Percentiles rank a stretch among this genome's conserved stretches.
Conservation (phyloP, 768 basidiomycete species). For the Myochromella boudieri region DNA sequence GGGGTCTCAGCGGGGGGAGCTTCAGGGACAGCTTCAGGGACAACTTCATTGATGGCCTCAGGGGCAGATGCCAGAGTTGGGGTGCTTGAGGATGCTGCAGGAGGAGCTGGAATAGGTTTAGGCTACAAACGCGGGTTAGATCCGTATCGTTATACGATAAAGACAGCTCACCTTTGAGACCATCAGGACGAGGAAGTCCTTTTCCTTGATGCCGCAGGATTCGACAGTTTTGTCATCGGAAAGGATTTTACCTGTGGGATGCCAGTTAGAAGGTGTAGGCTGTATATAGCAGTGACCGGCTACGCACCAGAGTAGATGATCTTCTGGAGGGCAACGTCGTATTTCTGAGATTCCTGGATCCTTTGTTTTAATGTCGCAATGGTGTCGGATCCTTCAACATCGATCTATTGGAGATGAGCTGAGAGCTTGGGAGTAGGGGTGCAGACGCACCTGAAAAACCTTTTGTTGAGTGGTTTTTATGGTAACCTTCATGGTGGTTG, state of each 20-base stretch:
- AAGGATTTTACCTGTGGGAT: constrained; percentile 79
- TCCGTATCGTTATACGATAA: constrained; percentile 16
- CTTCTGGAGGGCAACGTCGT: constrained; percentile 78
- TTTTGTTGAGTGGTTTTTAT: constrained; percentile 96
- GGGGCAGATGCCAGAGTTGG: constrained; percentile 29
- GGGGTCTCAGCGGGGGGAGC: constrained; percentile 22
- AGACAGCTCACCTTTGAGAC: constrained; percentile 78
- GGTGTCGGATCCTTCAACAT: constrained; percentile 74
- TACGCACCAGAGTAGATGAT: constrained; percentile 87
- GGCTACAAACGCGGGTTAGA: constrained; percentile 21
- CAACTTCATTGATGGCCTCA: constrained; percentile 32
- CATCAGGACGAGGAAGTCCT: constrained; percentile 99
- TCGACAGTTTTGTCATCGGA: constrained; percentile 85
- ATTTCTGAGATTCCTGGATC: constrained; percentile 76
- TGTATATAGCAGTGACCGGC: constrained; percentile 1
- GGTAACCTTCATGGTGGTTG: constrained; percentile 79
- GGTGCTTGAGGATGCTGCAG: constrained; percentile 32
- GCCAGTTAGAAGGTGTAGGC: background rate
- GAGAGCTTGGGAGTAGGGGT: background rate
- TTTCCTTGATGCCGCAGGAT: constrained; percentile 92
- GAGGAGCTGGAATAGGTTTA: constrained; percentile 27
- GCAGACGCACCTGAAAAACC: constrained; percentile 67
- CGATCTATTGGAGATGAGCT: constrained; percentile 48
- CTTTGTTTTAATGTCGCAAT: constrained; percentile 80
- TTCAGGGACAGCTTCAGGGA: constrained; percentile 22